Conservation (phyloP, 768 basidiomycete species). For the Atractiella rhizophila region DNA sequence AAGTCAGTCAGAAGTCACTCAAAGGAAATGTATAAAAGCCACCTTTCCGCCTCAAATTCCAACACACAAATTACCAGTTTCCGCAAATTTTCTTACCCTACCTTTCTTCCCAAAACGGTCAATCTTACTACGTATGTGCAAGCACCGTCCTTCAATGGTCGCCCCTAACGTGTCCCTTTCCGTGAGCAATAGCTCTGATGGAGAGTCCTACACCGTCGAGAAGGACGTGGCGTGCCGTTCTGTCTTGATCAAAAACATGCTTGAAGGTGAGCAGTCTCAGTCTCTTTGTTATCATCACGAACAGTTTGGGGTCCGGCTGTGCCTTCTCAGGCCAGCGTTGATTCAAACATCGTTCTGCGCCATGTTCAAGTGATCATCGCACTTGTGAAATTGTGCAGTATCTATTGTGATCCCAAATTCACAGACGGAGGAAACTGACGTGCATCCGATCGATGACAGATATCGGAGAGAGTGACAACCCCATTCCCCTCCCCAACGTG, state of each 20-base stretch:
- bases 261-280: slow-evolving; percentile 75
- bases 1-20: no score
- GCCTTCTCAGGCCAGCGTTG: not conserved
- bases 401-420: not conserved
- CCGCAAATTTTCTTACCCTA: not conserved
- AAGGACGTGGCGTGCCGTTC: slow-evolving; percentile 54
- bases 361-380: no score
- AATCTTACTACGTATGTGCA: slow-evolving; percentile 2
- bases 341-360: no score
- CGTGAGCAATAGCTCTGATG: slow-evolving; percentile 54
- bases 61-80: not conserved
- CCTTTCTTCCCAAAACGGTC: slow-evolving; percentile 6
- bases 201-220: slow-evolving; percentile 77
- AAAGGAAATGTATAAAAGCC: no score
- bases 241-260: slow-evolving; percentile 97
- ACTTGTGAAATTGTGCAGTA: no score
- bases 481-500: slow-evolving; percentile 83
- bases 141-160: not conserved
- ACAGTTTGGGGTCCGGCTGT: not conserved
- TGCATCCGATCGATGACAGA: slow-evolving; percentile 27
- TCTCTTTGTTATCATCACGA: no score
- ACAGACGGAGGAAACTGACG: not conserved
- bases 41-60: not conserved
- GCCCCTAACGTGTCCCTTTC: not conserved
- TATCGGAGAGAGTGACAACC: slow-evolving; percentile 77